Evolutionary conservation across 805 yeast species (phyloP), one percentile per base, ranked within the genome.

Genomic region (Brettanomyces custersianus): DNA sequence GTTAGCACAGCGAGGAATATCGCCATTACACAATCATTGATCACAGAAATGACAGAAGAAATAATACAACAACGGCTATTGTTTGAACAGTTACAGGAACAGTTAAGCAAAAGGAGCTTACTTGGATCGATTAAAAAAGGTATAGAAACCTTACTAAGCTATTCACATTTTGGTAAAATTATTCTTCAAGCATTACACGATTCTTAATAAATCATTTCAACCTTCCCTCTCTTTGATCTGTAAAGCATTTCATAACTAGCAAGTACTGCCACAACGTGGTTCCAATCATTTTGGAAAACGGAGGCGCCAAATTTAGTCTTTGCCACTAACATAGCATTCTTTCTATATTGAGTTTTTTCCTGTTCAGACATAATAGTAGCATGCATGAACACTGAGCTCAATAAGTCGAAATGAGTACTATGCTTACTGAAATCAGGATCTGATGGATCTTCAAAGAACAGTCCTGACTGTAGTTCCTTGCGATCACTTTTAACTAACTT

Each of bases 401-500:
- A 63, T 1, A 63, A 49, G 1, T 50, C 52, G 30, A 43, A 51
- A 22, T 40, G 39, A 19, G 44, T 36, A 15, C 39, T 38, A 10
- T 29, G 20, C 4, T 26, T 15, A 19, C 40, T 32, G 47, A 52
- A 79, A 54, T 84, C 96, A 1, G 95, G 94, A 52, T 88, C 96
- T 5, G 56, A 55, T 10, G 59, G 57, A 44, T 80, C 74, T 42
- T 70, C 74, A 63, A 90, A 92, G 55, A 87, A 81, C 49, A 82
- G 80, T 0, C 97, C 97, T 0, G 85, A 68, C 39, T 72, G 11
- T 68, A 64, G 18, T 59, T 52, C 8, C 3, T 35, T 35, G 7
- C 20, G 27, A 4, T 24, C 21, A 17, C 21, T 39, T 9, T 15
- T 63, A 51, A 24, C 38, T 20, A 11, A 34, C n/a, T 56, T 44